Base-by-base conservation (phyloP, 2,329 filamentous ascomycete species). In the Ceratocystis albifundus region DNA sequence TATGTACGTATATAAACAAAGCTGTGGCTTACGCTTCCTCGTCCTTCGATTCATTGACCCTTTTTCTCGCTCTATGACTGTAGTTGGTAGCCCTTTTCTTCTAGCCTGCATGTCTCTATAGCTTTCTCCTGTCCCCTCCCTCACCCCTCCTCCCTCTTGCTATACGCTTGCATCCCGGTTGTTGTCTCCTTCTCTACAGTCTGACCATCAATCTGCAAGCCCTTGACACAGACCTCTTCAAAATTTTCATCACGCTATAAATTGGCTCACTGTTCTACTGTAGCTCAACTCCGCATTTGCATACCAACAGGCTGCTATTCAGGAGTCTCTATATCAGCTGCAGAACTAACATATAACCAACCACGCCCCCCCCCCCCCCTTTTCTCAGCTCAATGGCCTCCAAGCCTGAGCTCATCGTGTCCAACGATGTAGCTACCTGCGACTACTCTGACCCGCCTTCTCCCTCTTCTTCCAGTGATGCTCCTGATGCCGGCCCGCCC, bases 401-500 rank as follows among this genome's bases (percentile, higher is more conserved):
- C 5, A 68, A 68, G 20, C 64, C 64, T 25, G 64, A 68, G 61
- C 28, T 64, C 10, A 82, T 84, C 22, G 78, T 82, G 50, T 80
- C 82, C 48, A 76, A 73, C 17, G 69, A 66, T 17, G 69, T 71
- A 20, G 69, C 70, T 7, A 66, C 64, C 22, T 72, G 71, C 25
- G 72, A 72, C 48, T 69, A 61, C 55, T 61, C 45, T 28, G 44
- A 44, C 12, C 55, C 64, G 6, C 61, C 65, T 4, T 48, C 67
- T 10, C 67, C 67, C 17, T 45, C 62, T 15, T 67, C 66, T 15
- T 74, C 75, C 12, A 73, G 74, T 4, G 75, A 67, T 3, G 48
- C 53, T 17, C n/a, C 65, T 6, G 76, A 76, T 10, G 72, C 73
- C 20, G 76, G 76, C n/a, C 80, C 77, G 66, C 78, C 75, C 72